Percentiles rank a stretch among this genome's conserved stretches.
Conservation (phyloP, 1,284 basidiomycete genomes). For the Melampsora americana region DNA sequence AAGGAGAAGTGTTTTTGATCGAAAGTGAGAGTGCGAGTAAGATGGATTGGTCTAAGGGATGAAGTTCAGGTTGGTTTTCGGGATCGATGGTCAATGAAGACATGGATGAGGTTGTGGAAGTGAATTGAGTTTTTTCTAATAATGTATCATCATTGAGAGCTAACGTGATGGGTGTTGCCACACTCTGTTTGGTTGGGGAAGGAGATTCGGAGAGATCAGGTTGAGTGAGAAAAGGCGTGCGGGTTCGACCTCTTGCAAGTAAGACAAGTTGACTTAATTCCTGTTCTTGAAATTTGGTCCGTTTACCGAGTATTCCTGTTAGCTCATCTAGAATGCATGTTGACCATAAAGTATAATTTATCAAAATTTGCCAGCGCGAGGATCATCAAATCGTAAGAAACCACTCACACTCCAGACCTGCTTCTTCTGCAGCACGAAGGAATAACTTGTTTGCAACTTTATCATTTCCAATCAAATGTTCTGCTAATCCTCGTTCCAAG, state of each 20-base stretch:
- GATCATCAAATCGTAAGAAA: neutral
- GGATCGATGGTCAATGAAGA: constrained; percentile 19
- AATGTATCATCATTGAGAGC: constrained; percentile 82
- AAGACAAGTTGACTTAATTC: constrained; percentile 86
- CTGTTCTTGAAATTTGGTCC: constrained; percentile 87
- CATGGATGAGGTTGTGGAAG: constrained; percentile 54
- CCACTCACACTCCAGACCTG: constrained; percentile 65
- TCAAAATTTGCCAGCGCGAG: neutral
- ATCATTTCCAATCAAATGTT: constrained; percentile 57
- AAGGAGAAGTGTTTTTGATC: constrained; percentile 78
- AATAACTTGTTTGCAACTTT: constrained; percentile 75
- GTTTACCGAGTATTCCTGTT: constrained; percentile 86
- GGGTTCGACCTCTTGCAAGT: constrained; percentile 71
- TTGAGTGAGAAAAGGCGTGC: neutral
- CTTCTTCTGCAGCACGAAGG: constrained; percentile 70
- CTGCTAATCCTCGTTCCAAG: constrained; percentile 32
- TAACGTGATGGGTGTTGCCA: constrained; percentile 67
- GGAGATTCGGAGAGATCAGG: constrained; percentile 1
- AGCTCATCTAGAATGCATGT: constrained; percentile 62
- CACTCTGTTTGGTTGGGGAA: constrained; percentile 13
- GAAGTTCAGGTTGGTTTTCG: constrained; percentile 59
- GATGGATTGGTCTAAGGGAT: constrained; percentile 86
- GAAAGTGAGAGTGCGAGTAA: constrained; percentile 83
- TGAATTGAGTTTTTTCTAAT: constrained; percentile 88
- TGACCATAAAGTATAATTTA: neutral